Evolutionary conservation across 768 basidiomycete species (phyloP).

Genomic region (Clitopilus passeckerianus): DNA sequence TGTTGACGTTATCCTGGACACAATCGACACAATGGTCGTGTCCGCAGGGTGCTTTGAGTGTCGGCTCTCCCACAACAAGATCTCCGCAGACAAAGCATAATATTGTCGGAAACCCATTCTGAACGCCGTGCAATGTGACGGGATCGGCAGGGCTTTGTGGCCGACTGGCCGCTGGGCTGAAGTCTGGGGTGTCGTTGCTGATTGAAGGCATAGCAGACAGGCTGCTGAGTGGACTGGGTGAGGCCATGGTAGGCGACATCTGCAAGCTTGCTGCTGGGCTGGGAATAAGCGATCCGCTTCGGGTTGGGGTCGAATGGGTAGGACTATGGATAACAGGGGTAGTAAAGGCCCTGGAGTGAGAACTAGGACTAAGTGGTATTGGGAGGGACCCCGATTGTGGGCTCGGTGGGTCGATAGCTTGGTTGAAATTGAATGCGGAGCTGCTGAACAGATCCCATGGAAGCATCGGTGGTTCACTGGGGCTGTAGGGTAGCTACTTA

Average conservation of each 20-base stretch:
- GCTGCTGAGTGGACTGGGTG: too few relatives aligned
- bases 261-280: too few relatives aligned
- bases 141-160: not conserved
- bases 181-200: not conserved
- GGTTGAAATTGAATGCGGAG: too few relatives aligned
- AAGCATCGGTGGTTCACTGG: not conserved
- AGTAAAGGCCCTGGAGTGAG: too few relatives aligned
- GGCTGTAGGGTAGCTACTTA: not conserved
- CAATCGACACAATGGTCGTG: conserved; percentile 47
- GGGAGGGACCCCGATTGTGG: too few relatives aligned
- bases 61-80: conserved; percentile 12
- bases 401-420: too few relatives aligned
- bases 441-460: not conserved
- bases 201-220: not conserved
- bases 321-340: too few relatives aligned
- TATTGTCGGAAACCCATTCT: conserved; percentile 11
- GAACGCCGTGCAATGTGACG: conserved; percentile 6
- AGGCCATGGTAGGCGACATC: too few relatives aligned
- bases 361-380: too few relatives aligned
- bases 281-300: too few relatives aligned
- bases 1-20: conserved; percentile 31
- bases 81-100: conserved; percentile 11
- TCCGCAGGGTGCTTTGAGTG: conserved; percentile 20
- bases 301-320: too few relatives aligned
- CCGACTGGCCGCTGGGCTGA: not conserved